phyloP scores from a whole-genome alignment of 768 basidiomycete species.

The Lactarius pseudohatsudake region DNA sequence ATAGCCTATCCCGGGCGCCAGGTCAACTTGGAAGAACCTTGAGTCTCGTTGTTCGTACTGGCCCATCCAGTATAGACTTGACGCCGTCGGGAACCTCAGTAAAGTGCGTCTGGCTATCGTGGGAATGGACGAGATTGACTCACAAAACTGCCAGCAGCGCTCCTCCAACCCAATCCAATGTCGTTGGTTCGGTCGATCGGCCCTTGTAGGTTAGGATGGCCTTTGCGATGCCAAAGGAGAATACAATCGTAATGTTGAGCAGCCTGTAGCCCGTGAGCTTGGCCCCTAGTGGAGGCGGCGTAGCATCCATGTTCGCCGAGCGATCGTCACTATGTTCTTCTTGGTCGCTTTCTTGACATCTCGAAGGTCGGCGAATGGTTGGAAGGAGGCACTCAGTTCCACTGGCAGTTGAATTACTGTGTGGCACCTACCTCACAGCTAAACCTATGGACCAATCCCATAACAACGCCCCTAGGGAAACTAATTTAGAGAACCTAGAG shows the following conservation, averaged over 20 bases:
- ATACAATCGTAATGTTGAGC: not conserved
- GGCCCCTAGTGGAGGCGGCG: not conserved
- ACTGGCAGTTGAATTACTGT: not conserved
- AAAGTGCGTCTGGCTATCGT: not conserved
- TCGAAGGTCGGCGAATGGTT: not conserved
- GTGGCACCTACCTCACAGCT: not conserved
- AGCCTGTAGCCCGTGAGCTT: constrained; percentile 18
- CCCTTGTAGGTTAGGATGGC: constrained; percentile 8
- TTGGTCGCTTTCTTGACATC: not conserved
- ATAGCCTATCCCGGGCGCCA: constrained; percentile 2
- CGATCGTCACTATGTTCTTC: not conserved
- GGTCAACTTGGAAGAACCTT: constrained; percentile 12
- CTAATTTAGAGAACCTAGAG: too few relatives aligned
- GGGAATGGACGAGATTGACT: not conserved
- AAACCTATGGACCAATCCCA: too few relatives aligned
- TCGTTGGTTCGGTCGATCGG: not conserved
- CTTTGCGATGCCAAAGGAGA: constrained; percentile 9
- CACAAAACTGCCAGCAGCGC: constrained; percentile 9
- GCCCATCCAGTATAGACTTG: constrained; percentile 16
- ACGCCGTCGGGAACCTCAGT: not conserved
- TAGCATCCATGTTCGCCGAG: not conserved
- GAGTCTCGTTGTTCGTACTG: constrained; percentile 4
- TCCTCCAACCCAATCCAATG: constrained; percentile 7
- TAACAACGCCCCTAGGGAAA: not conserved
- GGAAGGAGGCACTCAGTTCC: not conserved